phyloP scores from a whole-genome alignment of 495 filamentous ascomycete genomes.

The Terfezia claveryi region DNA sequence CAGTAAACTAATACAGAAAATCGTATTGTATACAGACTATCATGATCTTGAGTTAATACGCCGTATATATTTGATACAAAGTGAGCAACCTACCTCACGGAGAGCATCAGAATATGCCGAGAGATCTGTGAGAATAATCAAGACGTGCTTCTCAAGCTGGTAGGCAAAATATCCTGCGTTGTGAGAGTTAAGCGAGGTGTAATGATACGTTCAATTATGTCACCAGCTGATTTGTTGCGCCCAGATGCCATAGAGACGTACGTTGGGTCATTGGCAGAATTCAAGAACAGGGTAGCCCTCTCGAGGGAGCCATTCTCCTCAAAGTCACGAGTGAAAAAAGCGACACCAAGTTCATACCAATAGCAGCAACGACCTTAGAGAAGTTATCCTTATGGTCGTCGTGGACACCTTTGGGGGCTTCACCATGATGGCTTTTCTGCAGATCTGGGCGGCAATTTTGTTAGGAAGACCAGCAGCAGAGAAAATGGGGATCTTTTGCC shows the following conservation, averaged over 20 bases:
- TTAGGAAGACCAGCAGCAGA: constrained; percentile 94
- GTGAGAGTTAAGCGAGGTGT: constrained; percentile 96
- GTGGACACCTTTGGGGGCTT: constrained; percentile 83
- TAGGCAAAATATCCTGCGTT: constrained; percentile 99
- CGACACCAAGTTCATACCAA: constrained; percentile 99
- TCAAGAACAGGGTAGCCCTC: constrained; percentile 89
- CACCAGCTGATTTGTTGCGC: constrained; percentile 1
- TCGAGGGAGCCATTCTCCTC: constrained; percentile 99
- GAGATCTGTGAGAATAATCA: constrained; percentile 95
- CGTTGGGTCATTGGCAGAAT: constrained; percentile 98
- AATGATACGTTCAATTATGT: constrained; percentile 96
- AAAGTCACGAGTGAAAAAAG: constrained; percentile 96
- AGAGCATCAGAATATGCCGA: constrained; percentile 97
- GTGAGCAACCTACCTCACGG: constrained; percentile 48
- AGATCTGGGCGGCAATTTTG: constrained; percentile 96
- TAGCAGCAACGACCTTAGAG: constrained; percentile 95
- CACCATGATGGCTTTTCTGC: constrained; percentile 83
- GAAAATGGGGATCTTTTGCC: constrained; percentile 99
- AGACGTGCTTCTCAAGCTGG: constrained; percentile 97
- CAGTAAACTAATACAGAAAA: neutral
- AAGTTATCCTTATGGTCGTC: constrained; percentile 98
- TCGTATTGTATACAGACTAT: constrained; percentile 30
- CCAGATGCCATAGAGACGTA: constrained; percentile 24
- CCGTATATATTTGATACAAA: neutral
- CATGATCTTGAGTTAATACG: constrained; percentile 37